These are phyloP conservation scores for Musa acuminata DNA, from an alignment of 176 grass and related monocot species.

Conservation along the genomic window DNA sequence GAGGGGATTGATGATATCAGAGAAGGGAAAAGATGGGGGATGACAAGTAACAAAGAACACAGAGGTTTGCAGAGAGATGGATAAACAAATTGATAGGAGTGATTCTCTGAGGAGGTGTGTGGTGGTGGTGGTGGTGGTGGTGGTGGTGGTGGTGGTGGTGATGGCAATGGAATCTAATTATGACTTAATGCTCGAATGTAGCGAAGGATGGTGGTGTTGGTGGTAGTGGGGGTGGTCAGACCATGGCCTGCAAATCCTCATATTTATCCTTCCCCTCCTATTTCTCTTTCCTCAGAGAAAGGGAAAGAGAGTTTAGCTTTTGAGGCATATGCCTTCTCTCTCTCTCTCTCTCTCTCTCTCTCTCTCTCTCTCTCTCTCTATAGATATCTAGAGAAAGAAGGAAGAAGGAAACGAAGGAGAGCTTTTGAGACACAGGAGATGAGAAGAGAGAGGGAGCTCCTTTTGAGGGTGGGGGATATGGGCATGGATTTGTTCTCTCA, in stretches of 20 bases:
- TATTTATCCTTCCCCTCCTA: background rate
- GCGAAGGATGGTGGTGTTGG: conserved; percentile 49
- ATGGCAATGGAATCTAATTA: conserved; percentile 40
- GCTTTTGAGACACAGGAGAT: background rate
- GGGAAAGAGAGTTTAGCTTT: background rate
- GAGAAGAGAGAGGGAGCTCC: conserved; percentile 63
- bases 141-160: background rate
- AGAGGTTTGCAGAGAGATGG: background rate
- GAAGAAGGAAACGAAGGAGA: background rate
- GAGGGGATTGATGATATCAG: background rate
- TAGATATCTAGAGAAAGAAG: background rate
- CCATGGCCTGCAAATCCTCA: conserved; percentile 1
- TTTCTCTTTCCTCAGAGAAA: background rate
- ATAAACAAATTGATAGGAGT: background rate
- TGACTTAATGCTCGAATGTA: conserved; percentile 45
- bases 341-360: background rate
- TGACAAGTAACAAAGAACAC: too few relatives aligned
- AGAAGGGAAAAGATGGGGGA: background rate
- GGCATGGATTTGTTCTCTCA: background rate
- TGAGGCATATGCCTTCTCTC: background rate
- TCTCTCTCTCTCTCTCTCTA: background rate
- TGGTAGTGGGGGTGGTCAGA: background rate
- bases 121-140: background rate
- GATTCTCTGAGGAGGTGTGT: background rate
- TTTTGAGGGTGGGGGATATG: conserved; percentile 51